Conservation (phyloP, 2,329 filamentous ascomycete species). For the Xylaria sp. region DNA sequence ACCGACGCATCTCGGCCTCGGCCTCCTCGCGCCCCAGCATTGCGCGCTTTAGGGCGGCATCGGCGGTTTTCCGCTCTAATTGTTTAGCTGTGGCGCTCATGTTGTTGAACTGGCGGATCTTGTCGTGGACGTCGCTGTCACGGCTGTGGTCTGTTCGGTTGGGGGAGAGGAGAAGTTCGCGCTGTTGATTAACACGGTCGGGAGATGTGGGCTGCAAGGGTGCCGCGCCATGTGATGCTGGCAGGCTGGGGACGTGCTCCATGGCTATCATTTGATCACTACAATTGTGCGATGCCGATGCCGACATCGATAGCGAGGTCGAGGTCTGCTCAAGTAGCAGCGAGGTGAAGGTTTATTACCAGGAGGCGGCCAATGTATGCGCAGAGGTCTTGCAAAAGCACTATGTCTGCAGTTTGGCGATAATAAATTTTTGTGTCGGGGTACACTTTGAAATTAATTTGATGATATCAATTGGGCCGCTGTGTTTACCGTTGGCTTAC, state of each 20-base stretch:
- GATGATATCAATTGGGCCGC: constrained; percentile 4
- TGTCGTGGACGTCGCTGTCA: constrained; percentile 40
- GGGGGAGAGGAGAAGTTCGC: constrained; percentile 25
- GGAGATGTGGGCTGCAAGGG: constrained; percentile 35
- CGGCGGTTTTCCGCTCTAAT: constrained; percentile 65
- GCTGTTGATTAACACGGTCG: constrained; percentile 38
- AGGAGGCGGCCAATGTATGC: not conserved
- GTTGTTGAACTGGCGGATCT: constrained; percentile 40
- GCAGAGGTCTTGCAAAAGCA: not conserved
- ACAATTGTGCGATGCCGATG: not conserved
- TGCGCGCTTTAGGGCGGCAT: constrained; percentile 67
- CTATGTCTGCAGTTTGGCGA: not conserved
- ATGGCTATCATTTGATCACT: constrained; percentile 26
- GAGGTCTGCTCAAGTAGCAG: too few relatives aligned
- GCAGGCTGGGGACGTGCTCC: constrained; percentile 28
- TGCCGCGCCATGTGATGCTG: constrained; percentile 30
- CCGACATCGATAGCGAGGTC: not conserved
- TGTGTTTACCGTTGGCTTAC: constrained; percentile 20
- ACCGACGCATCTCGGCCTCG: constrained; percentile 66
- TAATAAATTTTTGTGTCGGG: not conserved
- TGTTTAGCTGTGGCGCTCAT: constrained; percentile 50
- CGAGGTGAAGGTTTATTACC: not conserved
- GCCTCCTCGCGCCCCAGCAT: constrained; percentile 72
- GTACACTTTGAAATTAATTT: constrained; percentile 2
- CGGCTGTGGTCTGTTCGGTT: constrained; percentile 24